Evolutionary conservation across 345 rosid genomes (phyloP).

Genomic region (Rubroshorea leprosula): DNA sequence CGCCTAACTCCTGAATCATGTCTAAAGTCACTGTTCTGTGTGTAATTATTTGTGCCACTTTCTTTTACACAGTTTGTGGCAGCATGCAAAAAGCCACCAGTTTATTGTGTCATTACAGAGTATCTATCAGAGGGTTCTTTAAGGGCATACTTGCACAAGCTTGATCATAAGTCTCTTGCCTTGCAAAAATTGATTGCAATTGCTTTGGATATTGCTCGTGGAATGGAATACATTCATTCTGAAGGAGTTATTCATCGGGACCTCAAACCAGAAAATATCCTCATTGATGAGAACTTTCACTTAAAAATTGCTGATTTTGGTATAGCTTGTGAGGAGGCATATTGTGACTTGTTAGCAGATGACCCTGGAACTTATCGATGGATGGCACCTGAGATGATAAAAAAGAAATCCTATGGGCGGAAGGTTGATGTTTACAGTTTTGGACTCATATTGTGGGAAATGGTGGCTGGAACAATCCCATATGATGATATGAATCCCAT

Average conservation of each 20-base stretch:
- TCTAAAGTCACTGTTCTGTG: neutral
- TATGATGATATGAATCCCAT: conserved; percentile 98
- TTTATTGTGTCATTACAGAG: conserved; percentile 60
- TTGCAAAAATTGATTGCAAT: conserved; percentile 51
- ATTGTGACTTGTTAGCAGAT: conserved; percentile 76
- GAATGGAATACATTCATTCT: conserved; percentile 93
- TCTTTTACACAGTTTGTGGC: conserved; percentile 54
- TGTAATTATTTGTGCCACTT: too few relatives aligned
- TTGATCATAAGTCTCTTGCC: conserved; percentile 68
- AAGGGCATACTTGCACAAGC: conserved; percentile 91
- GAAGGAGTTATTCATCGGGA: conserved; percentile 86
- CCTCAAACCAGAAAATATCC: conserved; percentile 93
- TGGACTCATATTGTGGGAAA: conserved; percentile 95
- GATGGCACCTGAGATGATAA: conserved; percentile 99
- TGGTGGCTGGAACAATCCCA: conserved; percentile 89
- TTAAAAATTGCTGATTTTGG: conserved; percentile 96
- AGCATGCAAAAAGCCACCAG: conserved; percentile 71
- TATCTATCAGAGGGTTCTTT: conserved; percentile 73
- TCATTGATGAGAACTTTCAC: conserved; percentile 58
- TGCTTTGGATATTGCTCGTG: conserved; percentile 79
- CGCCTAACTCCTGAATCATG: neutral
- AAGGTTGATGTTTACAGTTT: conserved; percentile 94
- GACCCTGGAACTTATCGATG: conserved; percentile 98
- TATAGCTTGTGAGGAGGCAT: conserved; percentile 87
- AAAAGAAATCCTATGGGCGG: conserved; percentile 70